Percentiles rank a stretch among this genome's conserved stretches.
phyloP scores from a whole-genome alignment of 164 flowering plant genomes.

The Umbilicus rupestris region DNA sequence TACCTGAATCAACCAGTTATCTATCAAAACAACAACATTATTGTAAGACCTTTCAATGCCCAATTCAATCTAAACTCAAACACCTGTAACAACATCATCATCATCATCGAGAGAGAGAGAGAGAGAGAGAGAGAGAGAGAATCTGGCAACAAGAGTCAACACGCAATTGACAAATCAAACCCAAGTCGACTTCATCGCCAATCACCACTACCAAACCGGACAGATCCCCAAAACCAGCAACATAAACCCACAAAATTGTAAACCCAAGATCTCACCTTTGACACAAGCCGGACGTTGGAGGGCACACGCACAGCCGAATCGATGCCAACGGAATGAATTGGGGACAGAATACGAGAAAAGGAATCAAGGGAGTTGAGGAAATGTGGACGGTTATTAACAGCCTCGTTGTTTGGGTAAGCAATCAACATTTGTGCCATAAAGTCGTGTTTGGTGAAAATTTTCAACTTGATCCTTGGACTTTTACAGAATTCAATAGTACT shows the following conservation, averaged over 20 bases:
- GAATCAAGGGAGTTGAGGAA: neutral
- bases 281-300: neutral
- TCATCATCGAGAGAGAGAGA: too few relatives aligned
- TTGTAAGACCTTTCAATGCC: neutral
- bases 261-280: constrained; percentile 3
- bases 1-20: neutral
- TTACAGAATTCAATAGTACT: too few relatives aligned
- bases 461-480: too few relatives aligned
- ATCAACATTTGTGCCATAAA: too few relatives aligned
- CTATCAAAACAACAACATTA: neutral
- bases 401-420: too few relatives aligned
- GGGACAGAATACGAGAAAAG: neutral
- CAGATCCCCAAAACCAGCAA: neutral
- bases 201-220: neutral
- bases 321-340: neutral
- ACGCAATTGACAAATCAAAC: constrained; percentile 8
- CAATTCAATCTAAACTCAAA: neutral
- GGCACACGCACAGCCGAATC: neutral
- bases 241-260: neutral
- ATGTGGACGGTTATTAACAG: neutral
- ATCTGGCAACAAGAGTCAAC: neutral
- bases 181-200: constrained; percentile 12
- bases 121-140: too few relatives aligned
- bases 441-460: too few relatives aligned
- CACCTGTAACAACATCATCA: neutral